Evolutionary conservation across 176 grass and related monocot genomes (phyloP).

Genomic region (Phyllostachys edulis): DNA sequence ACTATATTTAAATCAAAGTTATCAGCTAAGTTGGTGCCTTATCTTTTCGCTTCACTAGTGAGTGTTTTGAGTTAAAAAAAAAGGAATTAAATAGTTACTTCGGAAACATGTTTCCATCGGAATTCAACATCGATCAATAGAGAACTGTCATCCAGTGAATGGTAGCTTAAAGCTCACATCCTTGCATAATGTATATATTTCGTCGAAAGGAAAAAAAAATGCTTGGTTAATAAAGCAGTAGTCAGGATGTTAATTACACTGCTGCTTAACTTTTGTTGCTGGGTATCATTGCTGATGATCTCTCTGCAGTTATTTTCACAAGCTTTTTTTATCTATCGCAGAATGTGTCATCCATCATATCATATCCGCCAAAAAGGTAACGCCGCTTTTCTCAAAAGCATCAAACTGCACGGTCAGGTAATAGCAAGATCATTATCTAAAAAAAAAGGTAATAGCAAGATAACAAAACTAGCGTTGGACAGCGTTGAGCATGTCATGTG

Average conservation of each 20-base stretch:
- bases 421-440: not conserved
- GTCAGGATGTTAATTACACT: too few relatives aligned
- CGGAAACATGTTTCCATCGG: not conserved
- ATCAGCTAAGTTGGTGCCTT: not conserved
- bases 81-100: not conserved
- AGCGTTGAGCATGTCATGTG: not conserved
- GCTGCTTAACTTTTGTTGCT: not conserved
- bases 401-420: not conserved
- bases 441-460: not conserved
- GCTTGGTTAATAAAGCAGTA: too few relatives aligned
- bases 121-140: too few relatives aligned
- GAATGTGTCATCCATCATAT: too few relatives aligned
- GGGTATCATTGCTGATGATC: not conserved
- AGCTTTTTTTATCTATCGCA: too few relatives aligned
- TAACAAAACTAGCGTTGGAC: not conserved
- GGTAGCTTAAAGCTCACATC: not conserved
- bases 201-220: too few relatives aligned
- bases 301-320: too few relatives aligned
- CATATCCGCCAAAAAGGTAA: too few relatives aligned
- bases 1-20: not conserved
- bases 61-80: too few relatives aligned
- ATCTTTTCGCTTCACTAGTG: not conserved
- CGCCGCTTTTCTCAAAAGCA: too few relatives aligned
- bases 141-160: not conserved
- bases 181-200: not conserved